Evolutionary conservation across 768 basidiomycete species (phyloP), one percentile per base, ranked within the genome.

Genomic region (Lactarius vividus): DNA sequence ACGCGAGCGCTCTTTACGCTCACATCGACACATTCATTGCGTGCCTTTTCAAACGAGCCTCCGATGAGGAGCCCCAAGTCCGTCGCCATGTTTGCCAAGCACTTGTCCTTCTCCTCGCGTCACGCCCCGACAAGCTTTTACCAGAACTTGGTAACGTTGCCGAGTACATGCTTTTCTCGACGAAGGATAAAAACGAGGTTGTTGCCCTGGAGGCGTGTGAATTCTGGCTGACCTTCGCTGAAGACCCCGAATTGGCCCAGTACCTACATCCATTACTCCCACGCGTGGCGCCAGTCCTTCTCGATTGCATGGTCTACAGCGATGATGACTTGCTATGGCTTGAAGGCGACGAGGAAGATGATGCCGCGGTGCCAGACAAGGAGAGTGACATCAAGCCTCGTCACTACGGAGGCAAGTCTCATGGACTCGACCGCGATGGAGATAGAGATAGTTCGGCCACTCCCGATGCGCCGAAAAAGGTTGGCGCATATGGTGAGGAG

Each of bases 181-280:
- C 94, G 16, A 95, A 96, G 78, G 96, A 98, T 81, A 91, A 92
- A 79, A 94, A 98, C 75, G 96, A 98, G 78, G 90, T 89, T 68
- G 96, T 94, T 61, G 95, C 96, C 2, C 82, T 99, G 57, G 97
- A 99, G 79, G 97, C 97, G 28, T 97, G 96, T 83, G 97, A 99
- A 82, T 99, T 99, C 77, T 99, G 97, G 97, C 82, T 99, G 67
- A 97, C 96, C 1, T 98, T 99, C 73, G 96, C 97, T 18, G 97
- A 99, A 75, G 94, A 98, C 71, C 88, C 88, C 44, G 93, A 94
- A 58, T 82, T 98, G 28, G 87, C 88, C 11, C 85, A 87, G 2
- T 92, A 89, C 74, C 81, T 99, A 31, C 88, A 87, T 66, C 96
- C 96, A 2, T 84, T 95, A 66, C 82, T 99, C 10, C 87, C 82